Percentiles rank a stretch among this genome's conserved stretches.
Conservation (phyloP, 2,329 filamentous ascomycete species). For the Seiridium cupressi region DNA sequence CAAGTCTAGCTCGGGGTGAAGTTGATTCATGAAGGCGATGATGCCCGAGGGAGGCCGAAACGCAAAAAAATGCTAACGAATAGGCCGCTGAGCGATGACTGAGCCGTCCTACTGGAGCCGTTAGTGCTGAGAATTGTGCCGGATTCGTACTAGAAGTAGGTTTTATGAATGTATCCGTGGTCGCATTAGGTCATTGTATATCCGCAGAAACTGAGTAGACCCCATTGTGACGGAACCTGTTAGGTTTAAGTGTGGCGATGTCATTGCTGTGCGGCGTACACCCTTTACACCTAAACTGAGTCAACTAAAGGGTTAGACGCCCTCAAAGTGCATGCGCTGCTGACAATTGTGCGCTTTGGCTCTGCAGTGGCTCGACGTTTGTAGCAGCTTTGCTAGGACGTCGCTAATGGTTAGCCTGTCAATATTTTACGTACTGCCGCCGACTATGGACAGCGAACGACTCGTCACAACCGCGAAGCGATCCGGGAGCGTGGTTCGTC, state of each 20-base stretch:
- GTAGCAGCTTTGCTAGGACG: too few species aligned
- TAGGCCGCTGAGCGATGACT: background rate
- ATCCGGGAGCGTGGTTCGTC: too few species aligned
- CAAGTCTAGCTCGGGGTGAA: too few species aligned
- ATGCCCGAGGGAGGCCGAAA: too few species aligned
- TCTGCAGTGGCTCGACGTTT: too few species aligned
- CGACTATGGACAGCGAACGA: background rate
- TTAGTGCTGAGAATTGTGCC: background rate
- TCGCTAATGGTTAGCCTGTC: too few species aligned
- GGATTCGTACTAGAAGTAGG: background rate
- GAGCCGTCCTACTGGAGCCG: background rate
- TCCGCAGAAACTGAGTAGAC: background rate
- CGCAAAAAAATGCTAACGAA: background rate
- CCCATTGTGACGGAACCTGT: too few species aligned
- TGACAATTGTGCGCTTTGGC: background rate
- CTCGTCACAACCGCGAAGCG: background rate
- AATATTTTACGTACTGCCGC: background rate
- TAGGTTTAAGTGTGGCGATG: too few species aligned
- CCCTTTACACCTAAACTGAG: background rate
- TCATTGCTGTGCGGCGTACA: slow-evolving; percentile 1
- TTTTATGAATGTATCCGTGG: too few species aligned
- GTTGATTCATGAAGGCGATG: too few species aligned
- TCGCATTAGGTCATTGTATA: background rate
- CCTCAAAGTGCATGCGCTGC: background rate
- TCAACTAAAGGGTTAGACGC: background rate